Conservation (phyloP, 2,329 filamentous ascomycete genomes). For the Fusarium citri region DNA sequence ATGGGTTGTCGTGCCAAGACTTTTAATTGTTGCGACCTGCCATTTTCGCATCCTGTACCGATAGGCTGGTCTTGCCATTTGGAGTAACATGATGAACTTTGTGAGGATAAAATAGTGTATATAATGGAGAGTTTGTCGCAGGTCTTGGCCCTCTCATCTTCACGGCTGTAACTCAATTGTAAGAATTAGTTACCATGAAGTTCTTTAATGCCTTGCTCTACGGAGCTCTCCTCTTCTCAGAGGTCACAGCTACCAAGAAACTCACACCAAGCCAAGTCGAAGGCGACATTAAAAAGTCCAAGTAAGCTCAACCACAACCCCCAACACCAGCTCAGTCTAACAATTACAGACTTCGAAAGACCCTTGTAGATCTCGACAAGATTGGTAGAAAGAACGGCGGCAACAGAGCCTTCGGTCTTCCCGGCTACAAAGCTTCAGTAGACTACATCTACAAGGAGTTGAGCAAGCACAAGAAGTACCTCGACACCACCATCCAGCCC, state of each 20-base stretch:
- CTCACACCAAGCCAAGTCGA: constrained; percentile 42
- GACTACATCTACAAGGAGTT: constrained; percentile 66
- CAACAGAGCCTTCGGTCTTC: constrained; percentile 69
- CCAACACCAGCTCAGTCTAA: background rate
- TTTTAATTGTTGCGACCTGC: constrained; percentile 36
- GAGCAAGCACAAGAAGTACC: constrained; percentile 54
- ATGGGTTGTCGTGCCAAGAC: constrained; percentile 40
- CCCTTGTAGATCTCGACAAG: constrained; percentile 65
- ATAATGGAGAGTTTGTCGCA: constrained; percentile 18
- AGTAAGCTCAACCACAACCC: constrained; percentile 10
- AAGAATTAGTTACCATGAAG: constrained; percentile 33
- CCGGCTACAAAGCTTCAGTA: constrained; percentile 68
- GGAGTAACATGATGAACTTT: constrained; percentile 3
- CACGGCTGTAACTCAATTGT: background rate
- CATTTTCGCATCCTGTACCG: constrained; percentile 34
- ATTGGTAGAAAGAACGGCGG: constrained; percentile 67
- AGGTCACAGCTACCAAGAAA: constrained; percentile 37
- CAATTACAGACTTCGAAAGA: constrained; percentile 60
- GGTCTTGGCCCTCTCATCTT: background rate
- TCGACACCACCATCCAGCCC: constrained; percentile 59
- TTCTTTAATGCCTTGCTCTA: constrained; percentile 36
- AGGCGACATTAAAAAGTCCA: constrained; percentile 41
- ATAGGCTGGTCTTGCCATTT: constrained; percentile 32
- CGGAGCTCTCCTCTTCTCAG: constrained; percentile 37
- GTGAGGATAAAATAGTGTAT: constrained; percentile 2